Percentiles rank a stretch among this genome's conserved stretches.
phyloP scores from a whole-genome alignment of 768 basidiomycete genomes.

The Pisolithus orientalis region DNA sequence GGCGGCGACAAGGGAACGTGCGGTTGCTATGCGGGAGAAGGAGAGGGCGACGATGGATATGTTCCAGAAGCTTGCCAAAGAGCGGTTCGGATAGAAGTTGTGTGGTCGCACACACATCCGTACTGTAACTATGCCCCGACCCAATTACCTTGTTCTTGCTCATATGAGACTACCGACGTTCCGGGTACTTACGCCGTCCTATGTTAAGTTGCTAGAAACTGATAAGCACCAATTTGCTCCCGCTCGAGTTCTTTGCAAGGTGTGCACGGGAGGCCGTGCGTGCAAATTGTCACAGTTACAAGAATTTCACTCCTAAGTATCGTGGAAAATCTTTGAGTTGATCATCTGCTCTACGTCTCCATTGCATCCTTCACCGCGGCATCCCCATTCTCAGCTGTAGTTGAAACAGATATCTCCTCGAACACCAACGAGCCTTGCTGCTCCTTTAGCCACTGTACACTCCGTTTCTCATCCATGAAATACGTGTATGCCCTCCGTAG shows the following conservation, averaged over 20 bases:
- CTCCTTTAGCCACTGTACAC: conserved; percentile 87
- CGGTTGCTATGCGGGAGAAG: conserved; percentile 60
- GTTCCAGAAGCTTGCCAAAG: conserved; percentile 89
- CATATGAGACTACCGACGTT: neutral
- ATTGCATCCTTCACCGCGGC: conserved; percentile 26
- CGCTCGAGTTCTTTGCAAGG: too few relatives aligned
- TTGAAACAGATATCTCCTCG: conserved; percentile 51
- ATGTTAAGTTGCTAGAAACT: too few relatives aligned
- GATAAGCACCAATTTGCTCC: too few relatives aligned
- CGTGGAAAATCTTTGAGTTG: too few relatives aligned
- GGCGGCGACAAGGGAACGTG: conserved; percentile 53
- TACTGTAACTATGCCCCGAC: too few relatives aligned
- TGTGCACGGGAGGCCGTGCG: too few relatives aligned
- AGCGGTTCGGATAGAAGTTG: conserved; percentile 62
- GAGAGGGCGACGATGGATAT: conserved; percentile 94
- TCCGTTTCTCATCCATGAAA: conserved; percentile 91
- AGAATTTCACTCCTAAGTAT: too few relatives aligned
- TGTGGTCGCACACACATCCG: too few relatives aligned
- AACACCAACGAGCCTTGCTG: conserved; percentile 71
- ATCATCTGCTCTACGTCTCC: conserved; percentile 22
- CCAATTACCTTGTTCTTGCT: too few relatives aligned
- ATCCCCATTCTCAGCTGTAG: conserved; percentile 24
- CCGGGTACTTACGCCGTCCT: neutral
- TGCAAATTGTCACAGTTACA: too few relatives aligned
- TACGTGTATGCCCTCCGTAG: conserved; percentile 78